Base-by-base conservation (phyloP, 2,329 filamentous ascomycete species). In the Parastagonospora nodorum region DNA sequence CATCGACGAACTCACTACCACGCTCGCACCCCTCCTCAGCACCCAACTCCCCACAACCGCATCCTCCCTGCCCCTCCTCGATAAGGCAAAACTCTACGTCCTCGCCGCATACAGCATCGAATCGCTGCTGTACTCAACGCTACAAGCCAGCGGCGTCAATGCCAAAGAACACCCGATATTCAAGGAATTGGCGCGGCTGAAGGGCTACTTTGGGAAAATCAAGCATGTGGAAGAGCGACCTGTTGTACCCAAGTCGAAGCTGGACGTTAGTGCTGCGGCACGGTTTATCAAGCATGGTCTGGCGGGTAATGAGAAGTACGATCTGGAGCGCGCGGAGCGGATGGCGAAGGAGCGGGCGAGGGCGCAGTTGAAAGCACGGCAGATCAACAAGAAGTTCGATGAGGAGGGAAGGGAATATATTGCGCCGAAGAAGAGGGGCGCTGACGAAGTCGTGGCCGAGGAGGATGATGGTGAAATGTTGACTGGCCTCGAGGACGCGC, bases 51-150 rank as follows among this genome's bases (percentile, higher is more conserved):
- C 84, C 43, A 84, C 87, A 35, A 83, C 85, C 49, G 85, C 90
- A 5, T 87, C 85, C 48, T 91, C 91, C 69, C 81, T 97, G 7
- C 92, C 93, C 1, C 81, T 97, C n/a, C 82, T 99, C 53, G 93
- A 97, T 78, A 92, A 91, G 77, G 92, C 94, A 7, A 97, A 97
- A 77, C 85, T 97, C 52, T 91, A 95, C 70, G 87, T 94, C n/a
- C 80, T 96, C 15, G 82, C 88, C 44, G 88, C 91, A 14, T 99
- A 97, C 73, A 84, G 92, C 0, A 87, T 99, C 57, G 93, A 97
- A 68, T 95, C 92, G 0, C 78, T 96, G 8, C 78, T 99, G 7
- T 97, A 96, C 74, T 89, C 88, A 45, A 88, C 89, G 55, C 80
- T 99, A 16, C 86, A 87, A 55, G 82, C 97, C 8, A 87, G 91